A percentile compares a stretch with the other conserved stretches of the same genome.
Evolutionary conservation across 768 basidiomycete species (phyloP).

Genomic region (Glaciozyma martinii): DNA sequence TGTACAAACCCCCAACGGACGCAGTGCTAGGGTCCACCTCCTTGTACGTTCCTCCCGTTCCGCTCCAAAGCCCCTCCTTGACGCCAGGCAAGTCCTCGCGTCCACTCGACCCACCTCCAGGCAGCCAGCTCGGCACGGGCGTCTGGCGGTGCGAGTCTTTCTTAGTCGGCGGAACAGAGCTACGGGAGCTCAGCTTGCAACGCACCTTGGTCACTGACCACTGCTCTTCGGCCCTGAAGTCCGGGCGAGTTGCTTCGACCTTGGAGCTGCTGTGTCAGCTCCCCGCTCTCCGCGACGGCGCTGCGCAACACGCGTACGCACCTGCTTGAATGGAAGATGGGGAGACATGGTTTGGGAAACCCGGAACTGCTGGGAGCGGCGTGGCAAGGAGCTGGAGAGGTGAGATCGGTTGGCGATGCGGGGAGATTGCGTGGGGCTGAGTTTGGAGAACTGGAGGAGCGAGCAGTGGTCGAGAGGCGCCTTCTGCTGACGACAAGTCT

Average conservation of each 20-base stretch:
- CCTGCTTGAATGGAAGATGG: slow-evolving; percentile 29
- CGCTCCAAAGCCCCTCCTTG: slow-evolving; percentile 18
- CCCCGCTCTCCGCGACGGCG: background rate
- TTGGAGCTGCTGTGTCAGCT: background rate
- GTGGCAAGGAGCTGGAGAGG: background rate
- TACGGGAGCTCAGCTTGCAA: too few species aligned
- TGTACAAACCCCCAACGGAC: background rate
- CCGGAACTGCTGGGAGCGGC: background rate
- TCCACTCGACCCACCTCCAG: slow-evolving; percentile 18
- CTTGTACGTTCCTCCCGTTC: slow-evolving; percentile 5
- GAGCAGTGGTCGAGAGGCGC: too few species aligned
- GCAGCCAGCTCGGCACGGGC: slow-evolving; percentile 27
- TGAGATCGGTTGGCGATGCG: too few species aligned
- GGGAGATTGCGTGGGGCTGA: too few species aligned
- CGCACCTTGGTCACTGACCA: slow-evolving; percentile 8
- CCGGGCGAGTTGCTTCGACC: slow-evolving; percentile 21
- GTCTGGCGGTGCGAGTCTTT: background rate
- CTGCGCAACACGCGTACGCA: background rate
- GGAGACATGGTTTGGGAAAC: slow-evolving; percentile 4
- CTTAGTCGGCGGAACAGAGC: too few species aligned
- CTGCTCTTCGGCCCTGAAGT: slow-evolving; percentile 7
- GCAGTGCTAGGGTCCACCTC: slow-evolving; percentile 16
- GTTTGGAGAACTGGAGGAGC: too few species aligned
- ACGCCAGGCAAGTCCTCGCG: slow-evolving; percentile 11
- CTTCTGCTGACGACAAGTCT: too few species aligned